These are phyloP conservation scores for Bolboschoenoplectus hybrid DNA, from an alignment of 202 grass and related monocot species.

Conservation along the genomic window DNA sequence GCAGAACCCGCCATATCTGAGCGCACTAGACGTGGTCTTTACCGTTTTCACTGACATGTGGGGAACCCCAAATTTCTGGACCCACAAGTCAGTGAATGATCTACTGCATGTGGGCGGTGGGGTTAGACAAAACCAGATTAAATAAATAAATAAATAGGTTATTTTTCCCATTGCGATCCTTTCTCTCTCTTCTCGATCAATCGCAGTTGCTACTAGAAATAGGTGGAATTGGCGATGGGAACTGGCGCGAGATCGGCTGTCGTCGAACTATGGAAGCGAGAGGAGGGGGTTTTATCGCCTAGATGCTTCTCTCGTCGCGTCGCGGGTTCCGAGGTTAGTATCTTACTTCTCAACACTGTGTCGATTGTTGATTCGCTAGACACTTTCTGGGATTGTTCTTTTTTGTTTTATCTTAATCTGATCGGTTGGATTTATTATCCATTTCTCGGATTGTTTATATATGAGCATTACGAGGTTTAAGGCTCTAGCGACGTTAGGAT, in stretches of 20 bases:
- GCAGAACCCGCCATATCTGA: constrained; percentile 11
- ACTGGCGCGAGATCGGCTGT: constrained; percentile 32
- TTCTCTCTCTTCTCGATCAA: neutral
- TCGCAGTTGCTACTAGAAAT: constrained; percentile 4
- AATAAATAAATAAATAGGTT: neutral
- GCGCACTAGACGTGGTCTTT: neutral
- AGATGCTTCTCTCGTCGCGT: constrained; percentile 57
- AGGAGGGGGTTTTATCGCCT: constrained; percentile 55
- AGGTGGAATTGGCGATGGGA: constrained; percentile 3
- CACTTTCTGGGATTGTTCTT: neutral
- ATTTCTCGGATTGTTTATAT: neutral
- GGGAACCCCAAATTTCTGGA: neutral
- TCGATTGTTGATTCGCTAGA: neutral
- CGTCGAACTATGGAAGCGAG: constrained; percentile 55
- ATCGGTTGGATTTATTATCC: neutral
- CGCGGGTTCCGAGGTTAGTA: constrained; percentile 58
- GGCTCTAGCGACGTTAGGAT: neutral
- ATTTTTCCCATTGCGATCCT: neutral
- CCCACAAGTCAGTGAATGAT: neutral
- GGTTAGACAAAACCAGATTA: neutral
- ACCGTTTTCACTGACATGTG: neutral
- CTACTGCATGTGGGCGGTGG: neutral
- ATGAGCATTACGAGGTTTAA: neutral
- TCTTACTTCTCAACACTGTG: neutral
- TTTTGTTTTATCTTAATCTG: constrained; percentile 10